Evolutionary conservation across 2,329 filamentous ascomycete genomes (phyloP).

Genomic region (Hypoxylon sp.): DNA sequence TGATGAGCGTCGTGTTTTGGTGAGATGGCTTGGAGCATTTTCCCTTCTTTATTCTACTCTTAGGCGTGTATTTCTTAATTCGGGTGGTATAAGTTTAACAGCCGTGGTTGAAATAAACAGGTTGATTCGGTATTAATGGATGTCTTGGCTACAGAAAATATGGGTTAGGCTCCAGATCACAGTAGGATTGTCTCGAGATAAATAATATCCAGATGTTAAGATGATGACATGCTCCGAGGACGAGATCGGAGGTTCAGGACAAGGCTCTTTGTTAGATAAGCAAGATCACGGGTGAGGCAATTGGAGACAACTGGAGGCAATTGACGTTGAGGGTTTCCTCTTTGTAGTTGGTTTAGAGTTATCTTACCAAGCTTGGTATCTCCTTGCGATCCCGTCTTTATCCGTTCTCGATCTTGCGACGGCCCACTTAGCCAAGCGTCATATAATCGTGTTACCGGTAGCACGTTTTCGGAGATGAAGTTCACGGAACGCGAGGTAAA

Average conservation of each 20-base stretch:
- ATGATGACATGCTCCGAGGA: constrained; percentile 34
- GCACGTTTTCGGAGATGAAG: constrained; percentile 8
- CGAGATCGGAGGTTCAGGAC: constrained; percentile 32
- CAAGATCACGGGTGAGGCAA: constrained; percentile 38
- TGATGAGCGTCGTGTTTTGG: constrained; percentile 48
- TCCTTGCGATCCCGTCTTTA: constrained; percentile 23
- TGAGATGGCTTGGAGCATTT: constrained; percentile 51
- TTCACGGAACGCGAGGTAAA: constrained; percentile 29
- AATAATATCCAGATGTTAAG: constrained; percentile 19
- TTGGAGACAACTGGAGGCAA: constrained; percentile 34
- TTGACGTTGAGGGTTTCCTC: constrained; percentile 15
- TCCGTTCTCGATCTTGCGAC: constrained; percentile 4
- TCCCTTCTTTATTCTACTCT: constrained; percentile 3
- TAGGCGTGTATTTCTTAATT: neutral
- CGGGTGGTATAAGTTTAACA: neutral
- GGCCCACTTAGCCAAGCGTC: constrained; percentile 29
- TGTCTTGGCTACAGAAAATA: constrained; percentile 1
- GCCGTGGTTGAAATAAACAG: neutral
- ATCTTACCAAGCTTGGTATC: constrained; percentile 34
- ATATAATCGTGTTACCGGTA: constrained; percentile 26
- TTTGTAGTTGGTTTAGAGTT: constrained; percentile 31
- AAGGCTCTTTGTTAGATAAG: constrained; percentile 38
- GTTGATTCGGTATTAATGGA: neutral
- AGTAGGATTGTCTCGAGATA: constrained; percentile 15
- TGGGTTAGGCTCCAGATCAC: constrained; percentile 2